Evolutionary conservation across 148 eudicot genomes (phyloP).

Genomic region (Limonium bicolor): DNA sequence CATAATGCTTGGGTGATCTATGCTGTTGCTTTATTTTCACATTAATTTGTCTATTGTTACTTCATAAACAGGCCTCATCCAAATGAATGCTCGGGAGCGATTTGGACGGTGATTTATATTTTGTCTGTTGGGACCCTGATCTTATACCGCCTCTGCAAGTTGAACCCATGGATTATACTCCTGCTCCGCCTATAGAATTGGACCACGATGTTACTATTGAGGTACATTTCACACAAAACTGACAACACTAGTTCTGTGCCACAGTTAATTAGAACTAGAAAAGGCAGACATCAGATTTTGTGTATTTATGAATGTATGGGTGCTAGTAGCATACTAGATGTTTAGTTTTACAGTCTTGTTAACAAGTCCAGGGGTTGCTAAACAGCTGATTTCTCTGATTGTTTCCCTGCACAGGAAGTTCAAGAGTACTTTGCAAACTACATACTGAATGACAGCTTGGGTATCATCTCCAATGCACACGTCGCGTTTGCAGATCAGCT

Average conservation of each 20-base stretch:
- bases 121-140: constrained; percentile 80
- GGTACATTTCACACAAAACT: too few relatives aligned
- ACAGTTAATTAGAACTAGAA: too few relatives aligned
- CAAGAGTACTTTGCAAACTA: constrained; percentile 62
- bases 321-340: too few relatives aligned
- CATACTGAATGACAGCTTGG: constrained; percentile 62
- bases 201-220: constrained; percentile 66
- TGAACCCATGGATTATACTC: constrained; percentile 58
- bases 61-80: constrained; percentile 99
- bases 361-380: too few relatives aligned
- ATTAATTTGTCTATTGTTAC: too few relatives aligned
- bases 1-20: too few relatives aligned
- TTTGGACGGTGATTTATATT: constrained; percentile 89
- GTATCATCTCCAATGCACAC: constrained; percentile 71
- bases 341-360: too few relatives aligned
- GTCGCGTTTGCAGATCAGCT: constrained; percentile 53
- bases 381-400: too few relatives aligned
- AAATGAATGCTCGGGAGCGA: constrained; percentile 98
- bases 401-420: constrained; percentile 35
- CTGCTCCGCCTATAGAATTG: constrained; percentile 23
- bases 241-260: too few relatives aligned
- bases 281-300: too few relatives aligned
- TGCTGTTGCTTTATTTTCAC: too few relatives aligned
- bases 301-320: too few relatives aligned
- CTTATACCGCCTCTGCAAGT: constrained; percentile 46